Base-by-base conservation (phyloP, 2,329 filamentous ascomycete species). In the Paraphaeosphaeria minitans region DNA sequence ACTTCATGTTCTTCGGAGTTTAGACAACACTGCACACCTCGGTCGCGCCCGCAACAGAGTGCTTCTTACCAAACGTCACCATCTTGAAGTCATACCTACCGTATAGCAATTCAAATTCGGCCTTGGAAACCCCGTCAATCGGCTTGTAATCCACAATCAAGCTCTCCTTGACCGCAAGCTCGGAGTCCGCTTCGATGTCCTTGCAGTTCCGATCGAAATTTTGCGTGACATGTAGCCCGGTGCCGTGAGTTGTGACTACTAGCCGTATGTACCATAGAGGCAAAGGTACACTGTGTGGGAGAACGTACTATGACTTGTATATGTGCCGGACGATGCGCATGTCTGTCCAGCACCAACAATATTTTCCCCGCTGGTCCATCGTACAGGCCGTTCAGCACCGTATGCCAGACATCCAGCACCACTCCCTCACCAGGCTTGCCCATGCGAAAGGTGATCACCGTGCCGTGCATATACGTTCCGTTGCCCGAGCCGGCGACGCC, bases 381-480 rank as follows among this genome's bases (percentile, higher is more conserved):
- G n/a, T n/a, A n/a, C n/a, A n/a, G n/a, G n/a, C n/a, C n/a, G n/a
- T n/a, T n/a, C n/a, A n/a, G n/a, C n/a, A n/a, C n/a, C n/a, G n/a
- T n/a, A n/a, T n/a, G n/a, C n/a, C n/a, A n/a, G n/a, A n/a, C n/a
- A n/a, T n/a, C n/a, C n/a, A n/a, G n/a, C n/a, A n/a, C n/a, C n/a
- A n/a, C n/a, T n/a, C n/a, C n/a, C n/a, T n/a, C 80, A 64, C 94
- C 80, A 0, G 89, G 88, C 75, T 85, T 79, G 54, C 87, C 86
- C 0, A 88, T 91, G 33, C 70, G 74, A 51, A 84, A 85, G 71
- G 85, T 80, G 24, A 83, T 72, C 1, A 89, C 83, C 2, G 70
- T 80, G 51, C 91, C 89, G 64, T 91, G 84, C 82, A 92, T 87
- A 68, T 83, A 86, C 3, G 84, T 82, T 29, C 87, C 78, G 61